Conservation (phyloP, 1,284 basidiomycete species). For the Golubevia sp. region DNA sequence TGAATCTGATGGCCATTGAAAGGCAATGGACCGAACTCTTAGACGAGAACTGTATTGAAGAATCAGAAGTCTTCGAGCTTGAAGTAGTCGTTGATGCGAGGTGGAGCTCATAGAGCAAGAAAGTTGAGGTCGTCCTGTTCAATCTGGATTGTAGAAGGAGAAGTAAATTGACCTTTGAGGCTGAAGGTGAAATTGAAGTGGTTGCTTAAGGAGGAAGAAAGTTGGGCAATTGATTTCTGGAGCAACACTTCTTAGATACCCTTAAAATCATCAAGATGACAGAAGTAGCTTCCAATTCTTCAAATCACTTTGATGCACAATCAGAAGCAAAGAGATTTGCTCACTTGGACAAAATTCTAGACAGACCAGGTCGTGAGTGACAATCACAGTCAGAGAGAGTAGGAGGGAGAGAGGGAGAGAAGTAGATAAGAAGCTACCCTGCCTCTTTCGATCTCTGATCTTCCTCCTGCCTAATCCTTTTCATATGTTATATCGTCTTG, state of each 20-base stretch:
- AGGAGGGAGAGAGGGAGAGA: background rate
- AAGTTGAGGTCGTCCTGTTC: too few relatives aligned
- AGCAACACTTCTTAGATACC: too few relatives aligned
- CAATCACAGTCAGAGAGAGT: background rate
- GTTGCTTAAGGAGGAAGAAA: too few relatives aligned
- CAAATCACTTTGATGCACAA: background rate
- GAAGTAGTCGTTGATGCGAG: background rate
- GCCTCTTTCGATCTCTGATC: background rate
- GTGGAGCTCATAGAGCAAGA: too few relatives aligned
- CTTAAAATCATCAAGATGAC: background rate
- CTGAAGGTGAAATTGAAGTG: too few relatives aligned
- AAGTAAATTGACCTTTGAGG: too few relatives aligned
- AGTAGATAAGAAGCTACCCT: too few relatives aligned
- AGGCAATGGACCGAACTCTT: slow-evolving; percentile 16
- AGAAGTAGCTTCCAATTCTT: background rate
- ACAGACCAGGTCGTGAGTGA: slow-evolving; percentile 30
- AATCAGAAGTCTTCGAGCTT: slow-evolving; percentile 11
- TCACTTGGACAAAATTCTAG: slow-evolving; percentile 38
- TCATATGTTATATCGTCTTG: too few relatives aligned
- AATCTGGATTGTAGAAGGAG: too few relatives aligned
- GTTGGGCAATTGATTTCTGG: too few relatives aligned
- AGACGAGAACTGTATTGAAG: slow-evolving; percentile 29
- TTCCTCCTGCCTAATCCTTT: background rate
- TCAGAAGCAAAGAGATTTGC: slow-evolving; percentile 3
- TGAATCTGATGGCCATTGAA: slow-evolving; percentile 16